These are phyloP conservation scores for Mortierella sp. DNA, from an alignment of 371 early-diverging fungal genomes.

Conservation along the genomic window DNA sequence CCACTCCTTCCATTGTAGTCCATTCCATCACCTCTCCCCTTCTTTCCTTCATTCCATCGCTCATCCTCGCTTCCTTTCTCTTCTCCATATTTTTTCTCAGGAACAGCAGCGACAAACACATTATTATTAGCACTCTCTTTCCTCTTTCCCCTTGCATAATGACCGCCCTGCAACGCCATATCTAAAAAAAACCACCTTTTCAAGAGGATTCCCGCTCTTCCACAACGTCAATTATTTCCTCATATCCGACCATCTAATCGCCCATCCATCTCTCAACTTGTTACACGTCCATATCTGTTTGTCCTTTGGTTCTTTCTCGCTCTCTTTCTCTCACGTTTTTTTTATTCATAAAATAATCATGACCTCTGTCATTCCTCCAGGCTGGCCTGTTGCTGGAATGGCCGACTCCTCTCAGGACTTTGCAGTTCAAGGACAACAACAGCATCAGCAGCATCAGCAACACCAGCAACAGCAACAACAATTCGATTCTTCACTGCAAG, in stretches of 20 bases:
- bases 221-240: neutral
- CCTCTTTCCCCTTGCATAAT: neutral
- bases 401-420: neutral
- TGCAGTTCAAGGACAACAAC: neutral
- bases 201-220: neutral
- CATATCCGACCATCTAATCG: neutral
- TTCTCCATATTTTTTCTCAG: neutral
- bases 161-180: conserved; percentile 8
- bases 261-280: neutral
- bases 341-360: conserved; percentile 3
- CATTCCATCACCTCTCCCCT: neutral
- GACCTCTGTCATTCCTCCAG: conserved; percentile 34
- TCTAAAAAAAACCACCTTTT: neutral
- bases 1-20: neutral
- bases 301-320: neutral
- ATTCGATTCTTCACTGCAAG: neutral
- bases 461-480: neutral
- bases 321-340: neutral
- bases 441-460: neutral
- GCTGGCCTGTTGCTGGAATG: neutral
- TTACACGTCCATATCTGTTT: neutral
- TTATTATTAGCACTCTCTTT: neutral
- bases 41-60: neutral
- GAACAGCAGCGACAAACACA: neutral
- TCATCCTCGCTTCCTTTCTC: neutral